phyloP scores from a whole-genome alignment of 345 rosid genomes.

The rapeseed (Brassica napus) region DNA sequence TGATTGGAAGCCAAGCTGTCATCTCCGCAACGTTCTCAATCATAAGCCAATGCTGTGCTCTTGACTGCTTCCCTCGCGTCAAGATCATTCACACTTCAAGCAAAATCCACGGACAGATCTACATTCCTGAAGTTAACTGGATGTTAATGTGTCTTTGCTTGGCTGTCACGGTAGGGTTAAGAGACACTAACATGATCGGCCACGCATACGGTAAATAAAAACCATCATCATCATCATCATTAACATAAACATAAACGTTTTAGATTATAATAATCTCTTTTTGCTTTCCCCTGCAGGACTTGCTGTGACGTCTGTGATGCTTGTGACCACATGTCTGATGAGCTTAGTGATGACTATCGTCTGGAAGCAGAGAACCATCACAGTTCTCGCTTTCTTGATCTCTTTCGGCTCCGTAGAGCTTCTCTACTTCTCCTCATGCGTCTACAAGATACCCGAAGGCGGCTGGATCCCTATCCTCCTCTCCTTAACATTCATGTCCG shows the following conservation, averaged over 20 bases:
- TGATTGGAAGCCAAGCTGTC: slow-evolving; percentile 91
- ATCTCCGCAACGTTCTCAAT: slow-evolving; percentile 89
- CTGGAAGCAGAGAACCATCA: slow-evolving; percentile 55
- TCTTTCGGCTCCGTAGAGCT: slow-evolving; percentile 69
- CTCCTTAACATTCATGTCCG: slow-evolving; percentile 54
- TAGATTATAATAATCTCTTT: not conserved
- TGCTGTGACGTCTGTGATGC: slow-evolving; percentile 77
- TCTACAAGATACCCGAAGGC: slow-evolving; percentile 66
- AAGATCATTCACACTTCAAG: slow-evolving; percentile 81
- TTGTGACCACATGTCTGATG: slow-evolving; percentile 79
- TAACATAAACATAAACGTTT: not conserved
- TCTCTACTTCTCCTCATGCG: slow-evolving; percentile 65
- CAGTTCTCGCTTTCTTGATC: slow-evolving; percentile 51
- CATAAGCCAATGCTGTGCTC: slow-evolving; percentile 79
- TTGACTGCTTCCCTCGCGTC: slow-evolving; percentile 85
- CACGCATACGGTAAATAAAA: slow-evolving; percentile 70
- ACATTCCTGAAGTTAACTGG: slow-evolving; percentile 94
- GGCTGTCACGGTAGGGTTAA: slow-evolving; percentile 68
- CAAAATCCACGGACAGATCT: slow-evolving; percentile 76
- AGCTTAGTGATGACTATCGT: slow-evolving; percentile 63
- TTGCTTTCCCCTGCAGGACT: slow-evolving; percentile 52
- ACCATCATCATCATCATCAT: not conserved
- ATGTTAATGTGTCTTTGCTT: slow-evolving; percentile 77
- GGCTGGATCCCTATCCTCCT: slow-evolving; percentile 82
- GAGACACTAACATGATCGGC: slow-evolving; percentile 70